phyloP scores from a whole-genome alignment of 1,139 yeast genomes.

The Geotrichum bryndzae region DNA sequence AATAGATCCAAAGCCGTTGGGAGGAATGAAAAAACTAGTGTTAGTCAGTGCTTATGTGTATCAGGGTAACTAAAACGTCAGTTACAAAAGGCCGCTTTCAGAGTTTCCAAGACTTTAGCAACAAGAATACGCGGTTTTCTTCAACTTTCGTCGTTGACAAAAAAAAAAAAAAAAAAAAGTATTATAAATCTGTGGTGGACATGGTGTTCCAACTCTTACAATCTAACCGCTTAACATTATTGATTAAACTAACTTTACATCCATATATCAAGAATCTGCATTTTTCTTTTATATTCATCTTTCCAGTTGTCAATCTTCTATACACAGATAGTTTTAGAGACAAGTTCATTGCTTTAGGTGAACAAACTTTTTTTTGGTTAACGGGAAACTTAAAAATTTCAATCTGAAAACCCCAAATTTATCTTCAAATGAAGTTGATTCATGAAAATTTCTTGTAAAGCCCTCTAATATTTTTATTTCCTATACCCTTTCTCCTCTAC shows the following conservation, averaged over 20 bases:
- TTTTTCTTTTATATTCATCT: too few relatives aligned
- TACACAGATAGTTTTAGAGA: too few relatives aligned
- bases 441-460: background rate
- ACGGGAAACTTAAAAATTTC: background rate
- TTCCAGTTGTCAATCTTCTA: too few relatives aligned
- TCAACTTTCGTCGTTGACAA: background rate
- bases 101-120: background rate
- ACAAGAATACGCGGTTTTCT: background rate
- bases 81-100: background rate
- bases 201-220: too few relatives aligned
- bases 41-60: background rate
- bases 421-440: background rate
- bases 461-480: background rate
- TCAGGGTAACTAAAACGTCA: background rate
- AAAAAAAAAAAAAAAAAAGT: too few relatives aligned
- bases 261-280: too few relatives aligned
- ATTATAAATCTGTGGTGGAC: too few relatives aligned
- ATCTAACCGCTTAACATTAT: too few relatives aligned
- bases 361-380: too few relatives aligned
- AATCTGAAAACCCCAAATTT: background rate
- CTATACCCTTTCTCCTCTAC: background rate
- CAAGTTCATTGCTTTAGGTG: too few relatives aligned
- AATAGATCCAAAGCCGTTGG: background rate
- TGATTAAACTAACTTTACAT: too few relatives aligned
- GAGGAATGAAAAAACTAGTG: background rate